phyloP scores from a whole-genome alignment of 164 flowering plant species.

The Cinnamomum chago region DNA sequence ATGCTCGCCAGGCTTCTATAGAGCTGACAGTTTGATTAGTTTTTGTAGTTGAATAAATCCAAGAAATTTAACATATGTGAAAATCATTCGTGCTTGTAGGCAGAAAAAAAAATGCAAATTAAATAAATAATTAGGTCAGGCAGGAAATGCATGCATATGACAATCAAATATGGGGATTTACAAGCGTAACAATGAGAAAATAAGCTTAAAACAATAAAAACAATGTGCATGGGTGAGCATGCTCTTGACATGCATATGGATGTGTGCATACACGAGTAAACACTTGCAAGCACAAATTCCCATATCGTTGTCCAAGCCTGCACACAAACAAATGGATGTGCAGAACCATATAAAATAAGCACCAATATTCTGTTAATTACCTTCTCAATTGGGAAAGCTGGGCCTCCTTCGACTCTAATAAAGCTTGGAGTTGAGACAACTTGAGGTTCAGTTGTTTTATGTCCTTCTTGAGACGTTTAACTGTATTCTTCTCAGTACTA shows the following conservation, averaged over 20 bases:
- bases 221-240: neutral
- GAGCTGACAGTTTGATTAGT: neutral
- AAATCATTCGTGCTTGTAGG: neutral
- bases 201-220: neutral
- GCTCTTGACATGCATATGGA: neutral
- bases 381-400: slow-evolving; percentile 50
- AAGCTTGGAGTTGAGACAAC: slow-evolving; percentile 72
- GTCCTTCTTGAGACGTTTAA: slow-evolving; percentile 70
- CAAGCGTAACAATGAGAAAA: neutral
- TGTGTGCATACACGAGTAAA: neutral
- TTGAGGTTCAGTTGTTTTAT: slow-evolving; percentile 71
- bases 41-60: neutral
- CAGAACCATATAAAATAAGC: neutral
- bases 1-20: neutral
- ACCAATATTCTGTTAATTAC: slow-evolving; percentile 23
- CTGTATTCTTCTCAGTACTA: slow-evolving; percentile 68
- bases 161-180: neutral
- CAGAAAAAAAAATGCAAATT: neutral
- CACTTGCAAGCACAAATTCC: neutral
- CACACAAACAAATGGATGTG: neutral
- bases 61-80: neutral
- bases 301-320: neutral
- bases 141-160: neutral
- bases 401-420: slow-evolving; percentile 76
- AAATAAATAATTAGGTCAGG: neutral